A percentile compares a stretch with the other conserved stretches of the same genome.
Conservation (phyloP, 768 basidiomycete species). For the Auricularia sp. region DNA sequence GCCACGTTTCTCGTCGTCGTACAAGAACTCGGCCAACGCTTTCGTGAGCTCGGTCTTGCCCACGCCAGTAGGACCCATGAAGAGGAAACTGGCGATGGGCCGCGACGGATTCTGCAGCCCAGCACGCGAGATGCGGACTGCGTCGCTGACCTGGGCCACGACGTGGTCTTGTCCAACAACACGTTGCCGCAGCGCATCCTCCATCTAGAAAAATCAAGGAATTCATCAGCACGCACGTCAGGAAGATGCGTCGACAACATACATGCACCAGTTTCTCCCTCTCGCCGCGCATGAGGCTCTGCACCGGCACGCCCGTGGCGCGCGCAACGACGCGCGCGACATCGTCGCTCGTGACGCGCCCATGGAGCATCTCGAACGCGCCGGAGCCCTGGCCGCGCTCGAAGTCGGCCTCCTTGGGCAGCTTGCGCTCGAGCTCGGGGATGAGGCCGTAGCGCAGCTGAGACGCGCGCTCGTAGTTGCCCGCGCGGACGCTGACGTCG, state of each 20-base stretch:
- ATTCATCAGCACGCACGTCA: background rate
- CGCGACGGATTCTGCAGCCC: conserved; percentile 81
- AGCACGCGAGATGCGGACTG: conserved; percentile 85
- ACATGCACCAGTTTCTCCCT: conserved; percentile 83
- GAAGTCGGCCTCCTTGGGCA: conserved; percentile 50
- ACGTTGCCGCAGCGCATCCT: conserved; percentile 57
- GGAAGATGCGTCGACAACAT: conserved; percentile 18
- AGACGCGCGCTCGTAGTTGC: conserved; percentile 76
- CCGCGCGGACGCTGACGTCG: conserved; percentile 81
- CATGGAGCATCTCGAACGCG: conserved; percentile 62
- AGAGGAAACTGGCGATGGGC: conserved; percentile 88
- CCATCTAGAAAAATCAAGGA: conserved; percentile 51
- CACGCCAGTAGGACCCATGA: conserved; percentile 81
- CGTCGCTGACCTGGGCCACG: conserved; percentile 76
- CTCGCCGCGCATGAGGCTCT: conserved; percentile 81
- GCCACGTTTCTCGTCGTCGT: conserved; percentile 79
- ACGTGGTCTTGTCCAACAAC: conserved; percentile 91
- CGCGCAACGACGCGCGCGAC: conserved; percentile 83
- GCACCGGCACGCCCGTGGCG: conserved; percentile 83
- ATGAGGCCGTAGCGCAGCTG: conserved; percentile 78
- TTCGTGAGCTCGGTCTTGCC: conserved; percentile 91
- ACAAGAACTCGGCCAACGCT: conserved; percentile 78
- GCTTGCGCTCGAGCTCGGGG: conserved; percentile 63
- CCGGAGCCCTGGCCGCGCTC: conserved; percentile 28
- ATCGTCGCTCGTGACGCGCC: conserved; percentile 80